phyloP scores from a whole-genome alignment of 139 green algal genomes.

The Volvox africanus region DNA sequence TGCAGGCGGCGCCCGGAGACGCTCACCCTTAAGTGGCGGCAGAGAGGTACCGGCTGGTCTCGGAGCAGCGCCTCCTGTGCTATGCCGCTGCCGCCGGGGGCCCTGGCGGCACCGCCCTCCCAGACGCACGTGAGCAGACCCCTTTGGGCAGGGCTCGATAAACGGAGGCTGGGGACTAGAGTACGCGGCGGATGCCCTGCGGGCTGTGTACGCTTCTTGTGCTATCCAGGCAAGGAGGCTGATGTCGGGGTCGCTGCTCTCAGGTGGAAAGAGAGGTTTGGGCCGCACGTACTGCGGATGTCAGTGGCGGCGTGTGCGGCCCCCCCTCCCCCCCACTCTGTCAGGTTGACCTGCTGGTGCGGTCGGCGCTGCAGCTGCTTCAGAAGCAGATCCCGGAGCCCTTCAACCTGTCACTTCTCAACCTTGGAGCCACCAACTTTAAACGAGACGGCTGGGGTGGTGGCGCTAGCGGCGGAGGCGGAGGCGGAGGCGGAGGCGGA shows the following conservation, averaged over 20 bases:
- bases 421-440: constrained; percentile 73
- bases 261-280: too few relatives aligned
- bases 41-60: constrained; percentile 61
- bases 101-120: not conserved
- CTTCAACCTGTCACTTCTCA: constrained; percentile 84
- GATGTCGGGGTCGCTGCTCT: too few relatives aligned
- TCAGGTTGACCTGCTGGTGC: constrained; percentile 53
- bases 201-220: too few relatives aligned
- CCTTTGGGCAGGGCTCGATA: too few relatives aligned
- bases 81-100: constrained; percentile 58
- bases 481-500: not conserved
- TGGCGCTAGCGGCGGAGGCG: not conserved
- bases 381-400: constrained; percentile 53
- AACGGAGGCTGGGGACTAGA: too few relatives aligned
- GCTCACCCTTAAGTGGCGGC: constrained; percentile 82
- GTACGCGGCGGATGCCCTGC: too few relatives aligned
- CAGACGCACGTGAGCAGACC: not conserved
- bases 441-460: not conserved
- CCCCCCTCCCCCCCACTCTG: too few relatives aligned
- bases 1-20: constrained; percentile 58
- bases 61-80: constrained; percentile 66
- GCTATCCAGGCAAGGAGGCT: too few relatives aligned
- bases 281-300: too few relatives aligned
- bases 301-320: too few relatives aligned
- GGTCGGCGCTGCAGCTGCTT: constrained; percentile 56